Base-by-base conservation (phyloP, 345 rosid species). In the Gossypium rotundifolium region DNA sequence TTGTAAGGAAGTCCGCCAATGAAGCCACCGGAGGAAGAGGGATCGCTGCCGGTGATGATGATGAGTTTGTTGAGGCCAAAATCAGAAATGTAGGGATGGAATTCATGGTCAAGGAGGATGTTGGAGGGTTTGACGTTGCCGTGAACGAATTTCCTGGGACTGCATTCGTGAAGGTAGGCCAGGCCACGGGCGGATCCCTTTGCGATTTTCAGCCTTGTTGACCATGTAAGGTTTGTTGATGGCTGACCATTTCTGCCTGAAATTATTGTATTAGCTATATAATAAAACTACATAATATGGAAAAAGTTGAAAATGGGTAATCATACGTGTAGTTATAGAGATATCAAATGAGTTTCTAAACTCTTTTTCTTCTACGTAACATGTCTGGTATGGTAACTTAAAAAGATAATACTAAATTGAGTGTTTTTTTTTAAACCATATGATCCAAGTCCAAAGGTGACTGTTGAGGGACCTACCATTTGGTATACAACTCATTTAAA, bases 151-250 rank as follows among this genome's bases (percentile, higher is more conserved):
- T 93, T 95, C 52, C 96, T 84, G 4, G 98, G 97, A 74, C 98
- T 95, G 86, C 98, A 93, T 74, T 95, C 99, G 51, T 95, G 99
- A 77, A 95, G 92, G 77, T 95, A 93, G 49, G 99, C 99, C 73
- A 95, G 18, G 55, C 98, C 99, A 58, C 93, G 88, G 46, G 99
- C 98, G 3, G 93, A 81, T 68, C 99, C 98, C 81, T 91, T 93
- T 7, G 87, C 90, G 4, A 95, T 86, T 81, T 87, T 87, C 16
- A 95, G 84, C 71, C 98, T 85, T 45, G 88, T 90, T 79, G 97
- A 78, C 98, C 99, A 95, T 44, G 96, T 87, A 22, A 95, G 85
- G 80, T 81, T 89, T 8, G 89, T 53, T 18, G 96, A 81, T 82
- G 94, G 83, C 80, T 88, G 98, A 20, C 98, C 97, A 52, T 73